These are phyloP conservation scores for Saccharomyces pastorianus DNA, from an alignment of 1,139 yeast species.

Conservation along the genomic window DNA sequence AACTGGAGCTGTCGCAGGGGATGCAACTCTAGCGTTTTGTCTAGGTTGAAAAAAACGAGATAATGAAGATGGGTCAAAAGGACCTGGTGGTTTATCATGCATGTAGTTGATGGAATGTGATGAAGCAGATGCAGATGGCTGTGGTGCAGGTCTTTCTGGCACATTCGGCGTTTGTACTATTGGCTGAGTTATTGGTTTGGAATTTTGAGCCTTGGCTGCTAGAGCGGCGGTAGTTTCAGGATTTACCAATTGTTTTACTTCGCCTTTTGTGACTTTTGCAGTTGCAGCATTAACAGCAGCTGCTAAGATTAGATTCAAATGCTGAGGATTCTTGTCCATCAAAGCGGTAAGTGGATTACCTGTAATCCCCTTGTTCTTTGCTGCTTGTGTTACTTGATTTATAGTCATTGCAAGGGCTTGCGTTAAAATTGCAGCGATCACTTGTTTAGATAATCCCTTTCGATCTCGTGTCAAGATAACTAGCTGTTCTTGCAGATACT, in stretches of 20 bases:
- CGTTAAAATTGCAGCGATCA: constrained; percentile 75
- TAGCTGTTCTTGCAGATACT: constrained; percentile 65
- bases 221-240: constrained; percentile 9
- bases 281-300: constrained; percentile 78
- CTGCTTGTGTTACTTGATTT: constrained; percentile 81
- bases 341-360: constrained; percentile 73
- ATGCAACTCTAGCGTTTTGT: constrained; percentile 20
- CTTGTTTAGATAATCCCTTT: constrained; percentile 59
- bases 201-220: constrained; percentile 9
- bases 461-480: constrained; percentile 63
- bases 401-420: constrained; percentile 89
- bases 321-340: constrained; percentile 83
- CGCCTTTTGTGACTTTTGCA: constrained; percentile 47
- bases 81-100: constrained; percentile 2
- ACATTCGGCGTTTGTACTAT: constrained; percentile 7
- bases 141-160: constrained; percentile 5
- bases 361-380: constrained; percentile 73
- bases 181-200: constrained; percentile 5
- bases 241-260: constrained; percentile 34
- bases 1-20: constrained; percentile 9
- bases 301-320: constrained; percentile 72
- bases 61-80: constrained; percentile 31
- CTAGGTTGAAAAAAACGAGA: constrained; percentile 32
- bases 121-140: background rate
- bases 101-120: background rate